phyloP scores from a whole-genome alignment of 129 eudicot genomes.

The Artemisia argyi region DNA sequence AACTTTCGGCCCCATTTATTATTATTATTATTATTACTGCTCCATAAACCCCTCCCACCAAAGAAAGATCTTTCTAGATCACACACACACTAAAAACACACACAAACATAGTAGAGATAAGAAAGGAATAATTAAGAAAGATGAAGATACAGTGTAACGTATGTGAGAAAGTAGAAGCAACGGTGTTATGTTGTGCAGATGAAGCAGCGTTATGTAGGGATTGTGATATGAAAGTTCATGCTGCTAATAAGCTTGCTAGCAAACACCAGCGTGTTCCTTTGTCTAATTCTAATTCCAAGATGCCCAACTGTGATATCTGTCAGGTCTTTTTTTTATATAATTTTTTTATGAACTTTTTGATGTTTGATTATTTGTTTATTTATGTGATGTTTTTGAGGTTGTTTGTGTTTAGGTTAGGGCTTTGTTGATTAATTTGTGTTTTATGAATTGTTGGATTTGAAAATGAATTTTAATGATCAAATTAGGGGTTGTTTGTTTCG shows the following conservation, averaged over 20 bases:
- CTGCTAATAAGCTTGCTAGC: slow-evolving; percentile 92
- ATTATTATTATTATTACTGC: background rate
- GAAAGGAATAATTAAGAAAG: slow-evolving; percentile 3
- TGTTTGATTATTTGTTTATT: background rate
- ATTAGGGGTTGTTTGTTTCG: no score
- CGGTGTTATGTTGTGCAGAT: slow-evolving; percentile 88
- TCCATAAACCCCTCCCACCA: slow-evolving; percentile 23
- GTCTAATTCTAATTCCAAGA: slow-evolving; percentile 44
- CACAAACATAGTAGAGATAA: background rate
- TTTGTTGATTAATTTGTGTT: slow-evolving; percentile 2
- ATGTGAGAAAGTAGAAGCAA: slow-evolving; percentile 77
- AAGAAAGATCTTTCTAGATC: no score
- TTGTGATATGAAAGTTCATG: slow-evolving; percentile 87
- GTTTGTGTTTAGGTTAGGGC: background rate
- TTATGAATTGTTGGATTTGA: background rate
- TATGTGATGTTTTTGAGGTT: background rate
- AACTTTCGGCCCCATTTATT: slow-evolving; percentile 27
- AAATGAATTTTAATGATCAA: no score
- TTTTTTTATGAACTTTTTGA: background rate
- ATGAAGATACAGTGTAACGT: slow-evolving; percentile 99
- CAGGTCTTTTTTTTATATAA: slow-evolving; percentile 47
- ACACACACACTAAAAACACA: background rate
- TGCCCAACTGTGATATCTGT: slow-evolving; percentile 94
- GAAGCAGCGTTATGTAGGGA: slow-evolving; percentile 84
- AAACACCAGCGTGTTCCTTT: slow-evolving; percentile 85